Evolutionary conservation across 1,139 yeast genomes (phyloP).

Genomic region (Saccharomyces pastorianus): DNA sequence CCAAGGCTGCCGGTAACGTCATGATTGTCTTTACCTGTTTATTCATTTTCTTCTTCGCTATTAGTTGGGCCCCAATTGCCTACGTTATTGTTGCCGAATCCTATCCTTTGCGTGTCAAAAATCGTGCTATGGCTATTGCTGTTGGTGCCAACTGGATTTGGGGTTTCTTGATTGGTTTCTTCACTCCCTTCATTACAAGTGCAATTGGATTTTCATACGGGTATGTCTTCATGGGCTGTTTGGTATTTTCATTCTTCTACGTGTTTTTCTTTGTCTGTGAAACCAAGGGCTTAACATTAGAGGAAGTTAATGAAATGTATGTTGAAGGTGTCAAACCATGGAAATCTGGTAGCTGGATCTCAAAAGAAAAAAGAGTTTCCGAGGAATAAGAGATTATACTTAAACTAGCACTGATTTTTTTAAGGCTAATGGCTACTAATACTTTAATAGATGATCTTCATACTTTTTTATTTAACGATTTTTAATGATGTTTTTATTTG

Average conservation of each 20-base stretch:
- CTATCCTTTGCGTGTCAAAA: slow-evolving; percentile 65
- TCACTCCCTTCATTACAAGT: slow-evolving; percentile 30
- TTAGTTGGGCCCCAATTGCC: slow-evolving; percentile 76
- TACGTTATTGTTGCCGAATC: slow-evolving; percentile 63
- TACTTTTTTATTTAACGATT: not conserved
- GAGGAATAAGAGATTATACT: not conserved
- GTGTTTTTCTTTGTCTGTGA: slow-evolving; percentile 57
- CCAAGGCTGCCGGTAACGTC: slow-evolving; percentile 52
- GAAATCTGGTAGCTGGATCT: slow-evolving; percentile 31
- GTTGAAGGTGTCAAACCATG: slow-evolving; percentile 35
- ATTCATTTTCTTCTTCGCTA: slow-evolving; percentile 67
- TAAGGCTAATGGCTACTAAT: not conserved
- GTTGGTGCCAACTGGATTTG: slow-evolving; percentile 63
- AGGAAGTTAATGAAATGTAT: slow-evolving; percentile 57
- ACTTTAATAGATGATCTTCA: not conserved
- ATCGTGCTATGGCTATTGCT: slow-evolving; percentile 67
- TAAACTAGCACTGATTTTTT: not conserved
- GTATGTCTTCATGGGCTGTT: slow-evolving; percentile 62
- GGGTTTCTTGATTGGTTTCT: slow-evolving; percentile 66
- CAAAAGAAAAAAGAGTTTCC: slow-evolving; percentile 4
- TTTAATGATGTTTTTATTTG: not conserved
- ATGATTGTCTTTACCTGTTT: slow-evolving; percentile 70
- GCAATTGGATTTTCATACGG: slow-evolving; percentile 40
- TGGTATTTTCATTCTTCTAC: slow-evolving; percentile 48
- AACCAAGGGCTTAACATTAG: slow-evolving; percentile 60